Evolutionary conservation across 164 flowering plant genomes (phyloP).

Genomic region (Cinnamomum micranthum): DNA sequence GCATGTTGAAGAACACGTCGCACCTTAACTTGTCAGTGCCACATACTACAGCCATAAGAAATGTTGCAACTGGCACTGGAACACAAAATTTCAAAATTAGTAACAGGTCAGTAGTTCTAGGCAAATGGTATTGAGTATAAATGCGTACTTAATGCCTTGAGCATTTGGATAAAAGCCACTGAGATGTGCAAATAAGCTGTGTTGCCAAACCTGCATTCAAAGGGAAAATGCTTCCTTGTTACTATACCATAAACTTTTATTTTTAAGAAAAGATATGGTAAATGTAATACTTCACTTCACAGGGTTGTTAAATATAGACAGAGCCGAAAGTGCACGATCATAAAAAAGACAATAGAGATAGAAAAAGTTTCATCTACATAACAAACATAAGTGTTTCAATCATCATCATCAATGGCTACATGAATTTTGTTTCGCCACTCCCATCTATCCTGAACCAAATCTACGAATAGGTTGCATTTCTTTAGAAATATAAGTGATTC

Average conservation of each 20-base stretch:
- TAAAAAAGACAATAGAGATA: too few species aligned
- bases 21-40: conserved; percentile 94
- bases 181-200: conserved; percentile 97
- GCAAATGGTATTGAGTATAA: conserved; percentile 2
- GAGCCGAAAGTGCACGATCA: too few species aligned
- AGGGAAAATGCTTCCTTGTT: conserved; percentile 1
- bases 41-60: conserved; percentile 90
- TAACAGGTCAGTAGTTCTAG: neutral
- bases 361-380: too few species aligned
- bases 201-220: conserved; percentile 84
- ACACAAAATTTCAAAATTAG: conserved; percentile 1
- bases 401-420: too few species aligned
- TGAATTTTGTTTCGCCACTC: too few species aligned
- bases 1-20: conserved; percentile 91
- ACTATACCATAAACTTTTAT: conserved; percentile 1
- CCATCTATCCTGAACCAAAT: too few species aligned
- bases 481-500: too few species aligned
- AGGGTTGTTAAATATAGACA: neutral
- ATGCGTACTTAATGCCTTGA: conserved; percentile 90
- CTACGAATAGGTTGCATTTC: too few species aligned
- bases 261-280: neutral
- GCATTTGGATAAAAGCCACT: conserved; percentile 99
- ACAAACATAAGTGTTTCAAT: too few species aligned
- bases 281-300: neutral
- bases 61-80: conserved; percentile 99